Conservation (phyloP, 768 basidiomycete genomes). For the Mycena galericulata region DNA sequence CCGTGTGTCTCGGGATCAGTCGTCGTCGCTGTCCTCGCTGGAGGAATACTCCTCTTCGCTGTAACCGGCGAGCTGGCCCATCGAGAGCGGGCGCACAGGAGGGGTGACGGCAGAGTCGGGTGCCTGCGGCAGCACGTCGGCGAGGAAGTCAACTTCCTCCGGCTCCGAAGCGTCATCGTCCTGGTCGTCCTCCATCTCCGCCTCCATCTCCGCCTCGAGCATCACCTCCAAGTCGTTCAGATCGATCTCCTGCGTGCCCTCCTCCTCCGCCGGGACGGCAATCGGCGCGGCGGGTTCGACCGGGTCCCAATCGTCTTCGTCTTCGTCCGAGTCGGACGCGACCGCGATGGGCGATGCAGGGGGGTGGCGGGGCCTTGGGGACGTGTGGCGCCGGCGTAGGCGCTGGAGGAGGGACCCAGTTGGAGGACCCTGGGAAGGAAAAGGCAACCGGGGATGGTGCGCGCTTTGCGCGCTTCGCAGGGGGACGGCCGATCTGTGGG, state of each 20-base stretch:
- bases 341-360: slow-evolving; percentile 36
- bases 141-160: slow-evolving; percentile 66
- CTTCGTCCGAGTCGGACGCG: slow-evolving; percentile 55
- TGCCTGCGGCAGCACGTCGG: slow-evolving; percentile 53
- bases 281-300: slow-evolving; percentile 43
- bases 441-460: slow-evolving; percentile 40
- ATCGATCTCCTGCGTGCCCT: slow-evolving; percentile 50
- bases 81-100: slow-evolving; percentile 60
- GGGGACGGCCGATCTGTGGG: slow-evolving; percentile 59
- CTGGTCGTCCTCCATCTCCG: slow-evolving; percentile 45
- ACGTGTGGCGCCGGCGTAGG: slow-evolving; percentile 20
- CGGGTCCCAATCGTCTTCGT: slow-evolving; percentile 68
- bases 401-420: slow-evolving; percentile 35
- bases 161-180: slow-evolving; percentile 42
- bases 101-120: slow-evolving; percentile 39
- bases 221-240: slow-evolving; percentile 41
- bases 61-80: slow-evolving; percentile 61
- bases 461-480: slow-evolving; percentile 37
- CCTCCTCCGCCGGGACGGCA: slow-evolving; percentile 32
- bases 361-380: slow-evolving; percentile 38
- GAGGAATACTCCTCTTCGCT: slow-evolving; percentile 59
- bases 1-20: slow-evolving; percentile 44
- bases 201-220: slow-evolving; percentile 53
- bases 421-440: slow-evolving; percentile 33
- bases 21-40: slow-evolving; percentile 68